Conservation (phyloP, 1,139 yeast species). For the Yamadazyma dendronema region DNA sequence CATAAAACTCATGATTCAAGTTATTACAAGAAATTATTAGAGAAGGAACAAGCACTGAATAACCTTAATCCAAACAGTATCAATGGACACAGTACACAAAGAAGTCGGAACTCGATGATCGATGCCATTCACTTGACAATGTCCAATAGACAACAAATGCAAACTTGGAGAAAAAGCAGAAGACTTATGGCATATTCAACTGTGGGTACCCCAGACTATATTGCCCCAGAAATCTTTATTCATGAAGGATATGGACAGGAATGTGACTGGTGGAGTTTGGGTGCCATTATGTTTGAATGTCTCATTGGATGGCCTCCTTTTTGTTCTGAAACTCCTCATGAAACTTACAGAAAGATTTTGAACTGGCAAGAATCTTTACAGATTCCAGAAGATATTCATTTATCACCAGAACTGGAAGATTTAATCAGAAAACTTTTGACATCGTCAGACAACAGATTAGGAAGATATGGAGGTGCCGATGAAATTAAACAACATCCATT, state of each 20-base stretch:
- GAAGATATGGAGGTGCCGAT: constrained; percentile 89
- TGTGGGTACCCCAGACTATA: constrained; percentile 98
- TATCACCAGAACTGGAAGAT: constrained; percentile 93
- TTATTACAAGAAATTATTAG: constrained; percentile 69
- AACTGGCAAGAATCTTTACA: constrained; percentile 93
- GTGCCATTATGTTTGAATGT: constrained; percentile 99
- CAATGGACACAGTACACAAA: constrained; percentile 24
- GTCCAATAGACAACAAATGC: constrained; percentile 95
- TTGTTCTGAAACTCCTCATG: constrained; percentile 98
- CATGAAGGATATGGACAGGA: constrained; percentile 99
- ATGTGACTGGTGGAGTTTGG: constrained; percentile 99
- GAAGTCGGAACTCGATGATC: constrained; percentile 74
- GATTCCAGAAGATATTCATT: constrained; percentile 94
- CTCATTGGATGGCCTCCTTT: constrained; percentile 99
- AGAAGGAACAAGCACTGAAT: constrained; percentile 47
- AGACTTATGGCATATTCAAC: constrained; percentile 97
- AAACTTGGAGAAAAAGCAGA: constrained; percentile 97
- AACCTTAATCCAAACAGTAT: constrained; percentile 12
- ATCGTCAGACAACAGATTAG: constrained; percentile 80
- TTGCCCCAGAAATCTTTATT: constrained; percentile 95
- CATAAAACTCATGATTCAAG: constrained; percentile 83
- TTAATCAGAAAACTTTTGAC: constrained; percentile 80
- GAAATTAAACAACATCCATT: constrained; percentile 93
- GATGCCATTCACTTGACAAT: constrained; percentile 95
- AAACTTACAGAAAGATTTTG: constrained; percentile 89